phyloP scores from a whole-genome alignment of 1,284 basidiomycete genomes.

The Malassezia furfur region DNA sequence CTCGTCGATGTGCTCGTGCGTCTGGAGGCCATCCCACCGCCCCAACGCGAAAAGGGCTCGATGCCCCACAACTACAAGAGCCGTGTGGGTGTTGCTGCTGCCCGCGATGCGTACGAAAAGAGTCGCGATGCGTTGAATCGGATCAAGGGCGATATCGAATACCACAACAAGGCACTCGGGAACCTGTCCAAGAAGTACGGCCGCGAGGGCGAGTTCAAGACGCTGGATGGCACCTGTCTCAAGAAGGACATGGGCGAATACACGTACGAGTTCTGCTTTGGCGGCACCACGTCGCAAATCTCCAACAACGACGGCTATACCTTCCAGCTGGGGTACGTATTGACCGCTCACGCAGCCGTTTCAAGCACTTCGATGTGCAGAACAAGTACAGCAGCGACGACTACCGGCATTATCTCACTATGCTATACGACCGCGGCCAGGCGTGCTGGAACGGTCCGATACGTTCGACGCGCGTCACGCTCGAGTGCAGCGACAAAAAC shows the following conservation, averaged over 20 bases:
- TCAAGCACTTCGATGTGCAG: slow-evolving; percentile 67
- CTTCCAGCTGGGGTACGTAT: slow-evolving; percentile 68
- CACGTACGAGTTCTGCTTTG: slow-evolving; percentile 92
- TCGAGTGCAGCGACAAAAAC: slow-evolving; percentile 79
- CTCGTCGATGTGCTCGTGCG: slow-evolving; percentile 60
- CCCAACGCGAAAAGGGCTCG: background rate
- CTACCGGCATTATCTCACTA: slow-evolving; percentile 60
- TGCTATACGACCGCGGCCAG: slow-evolving; percentile 63
- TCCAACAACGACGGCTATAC: slow-evolving; percentile 68
- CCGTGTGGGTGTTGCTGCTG: slow-evolving; percentile 25
- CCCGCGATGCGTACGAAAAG: slow-evolving; percentile 54
- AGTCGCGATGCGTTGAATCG: slow-evolving; percentile 32
- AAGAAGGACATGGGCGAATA: slow-evolving; percentile 82
- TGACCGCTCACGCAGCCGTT: slow-evolving; percentile 51
- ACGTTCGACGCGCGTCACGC: slow-evolving; percentile 68
- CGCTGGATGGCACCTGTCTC: slow-evolving; percentile 73
- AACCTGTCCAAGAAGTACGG: slow-evolving; percentile 64
- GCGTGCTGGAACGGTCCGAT: slow-evolving; percentile 95
- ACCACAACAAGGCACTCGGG: slow-evolving; percentile 53
- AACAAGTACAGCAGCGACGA: slow-evolving; percentile 59
- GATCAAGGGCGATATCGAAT: slow-evolving; percentile 54
- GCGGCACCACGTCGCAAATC: slow-evolving; percentile 77
- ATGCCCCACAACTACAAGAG: background rate
- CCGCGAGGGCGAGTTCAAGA: slow-evolving; percentile 83
- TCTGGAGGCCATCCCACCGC: slow-evolving; percentile 8